Percentiles rank a stretch among this genome's conserved stretches.
Conservation (phyloP, 106 monocot genomes). For the Platanthera guangdongensis region DNA sequence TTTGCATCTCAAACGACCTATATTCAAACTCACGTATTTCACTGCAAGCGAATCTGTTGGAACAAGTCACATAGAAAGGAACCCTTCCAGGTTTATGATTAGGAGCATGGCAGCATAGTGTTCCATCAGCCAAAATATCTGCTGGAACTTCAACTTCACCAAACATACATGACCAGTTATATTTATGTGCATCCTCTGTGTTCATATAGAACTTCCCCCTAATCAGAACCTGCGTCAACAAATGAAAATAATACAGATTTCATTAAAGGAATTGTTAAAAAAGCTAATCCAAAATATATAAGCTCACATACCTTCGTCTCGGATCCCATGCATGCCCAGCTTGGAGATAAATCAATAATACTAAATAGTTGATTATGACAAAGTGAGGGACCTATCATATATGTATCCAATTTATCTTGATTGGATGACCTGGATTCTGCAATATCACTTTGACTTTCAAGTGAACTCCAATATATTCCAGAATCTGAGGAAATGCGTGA, state of each 20-base stretch:
- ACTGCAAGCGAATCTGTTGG: conserved; percentile 82
- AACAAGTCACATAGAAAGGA: conserved; percentile 83
- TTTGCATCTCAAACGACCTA: conserved; percentile 9
- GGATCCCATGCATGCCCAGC: conserved; percentile 35
- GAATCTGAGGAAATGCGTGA: conserved; percentile 44
- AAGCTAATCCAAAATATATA: background rate
- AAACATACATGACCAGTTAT: conserved; percentile 95
- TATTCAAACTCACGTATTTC: conserved; percentile 94
- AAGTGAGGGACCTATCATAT: conserved; percentile 51
- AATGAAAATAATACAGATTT: background rate
- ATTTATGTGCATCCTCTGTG: conserved; percentile 43
- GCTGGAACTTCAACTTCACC: conserved; percentile 93
- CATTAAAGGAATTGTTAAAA: background rate
- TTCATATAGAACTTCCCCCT: conserved; percentile 67
- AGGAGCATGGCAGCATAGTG: conserved; percentile 64
- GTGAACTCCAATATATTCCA: conserved; percentile 45
- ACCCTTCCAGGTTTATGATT: conserved; percentile 61
- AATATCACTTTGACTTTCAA: conserved; percentile 48
- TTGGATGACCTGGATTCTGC: conserved; percentile 39
- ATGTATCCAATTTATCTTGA: conserved; percentile 39
- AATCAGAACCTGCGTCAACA: conserved; percentile 34
- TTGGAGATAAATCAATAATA: conserved; percentile 69
- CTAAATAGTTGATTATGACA: conserved; percentile 86
- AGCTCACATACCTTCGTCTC: conserved; percentile 45
- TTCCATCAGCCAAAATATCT: conserved; percentile 57